Evolutionary conservation across 306 rosid genomes (phyloP), one percentile per base, ranked within the genome.

Genomic region (Sicyos edulis): DNA sequence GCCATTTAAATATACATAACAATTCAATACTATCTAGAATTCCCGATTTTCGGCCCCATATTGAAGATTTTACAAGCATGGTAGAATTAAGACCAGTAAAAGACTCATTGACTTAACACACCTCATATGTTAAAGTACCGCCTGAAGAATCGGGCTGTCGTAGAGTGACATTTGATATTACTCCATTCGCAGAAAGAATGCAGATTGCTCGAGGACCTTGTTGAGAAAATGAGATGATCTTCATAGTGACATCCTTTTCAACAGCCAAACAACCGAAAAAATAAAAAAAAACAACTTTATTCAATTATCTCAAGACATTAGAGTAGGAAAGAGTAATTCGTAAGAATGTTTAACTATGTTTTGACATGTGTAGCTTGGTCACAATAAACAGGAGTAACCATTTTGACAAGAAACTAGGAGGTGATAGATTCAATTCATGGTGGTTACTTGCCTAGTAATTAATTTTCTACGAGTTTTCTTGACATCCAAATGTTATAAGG

Each of bases 181-280:
- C 82, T 20, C 98, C 98, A 54, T 54, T 86, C 5, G 96, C 96
- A 55, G 98, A 89, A 54, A 92, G 80, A 74, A 90, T 78, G 68
- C 95, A 88, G 75, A 88, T 82, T 62, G 89, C 96, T 52, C 96
- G 88, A n/a, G 92, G 96, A 19, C 92, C 89, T 88, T 84, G 89
- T 73, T 88, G 95, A 47, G 92, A 80, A 69, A 88, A 83, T 21
- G 89, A 81, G 73, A 90, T 83, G 52, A 92, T 85, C 84, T 85
- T 90, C 88, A 80, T 81, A 5, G 92, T 80, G 11, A 92, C 82
- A 56, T 92, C 96, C 98, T 92, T 80, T 77, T 59, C 67, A 58
- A 74, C 71, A 77, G 77, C 78, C 78, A 78, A 67, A 66, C 29
- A 64, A 40, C 70, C 53, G 8, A 40, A 11, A 45, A 45, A 55